These are phyloP conservation scores for Camelina neglecta DNA, from an alignment of 345 rosid species.

Conservation along the genomic window DNA sequence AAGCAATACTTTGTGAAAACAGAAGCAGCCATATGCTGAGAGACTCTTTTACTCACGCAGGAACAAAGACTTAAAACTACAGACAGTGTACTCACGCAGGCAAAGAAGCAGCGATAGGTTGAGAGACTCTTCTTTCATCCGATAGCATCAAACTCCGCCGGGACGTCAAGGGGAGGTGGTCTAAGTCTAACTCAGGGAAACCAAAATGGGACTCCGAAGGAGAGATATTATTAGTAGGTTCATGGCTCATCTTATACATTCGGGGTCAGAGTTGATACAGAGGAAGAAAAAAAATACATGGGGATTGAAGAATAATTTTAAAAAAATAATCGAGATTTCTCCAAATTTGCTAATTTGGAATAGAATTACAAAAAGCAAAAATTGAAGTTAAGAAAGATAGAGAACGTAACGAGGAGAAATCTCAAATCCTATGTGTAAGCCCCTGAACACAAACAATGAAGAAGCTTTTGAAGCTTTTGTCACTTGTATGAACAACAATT, in stretches of 20 bases:
- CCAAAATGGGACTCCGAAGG: neutral
- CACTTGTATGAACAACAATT: neutral
- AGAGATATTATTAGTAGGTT: conserved; percentile 32
- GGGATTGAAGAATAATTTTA: neutral
- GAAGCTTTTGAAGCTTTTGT: no score
- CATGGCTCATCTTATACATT: conserved; percentile 39
- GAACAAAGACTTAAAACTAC: neutral
- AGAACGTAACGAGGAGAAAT: conserved; percentile 22
- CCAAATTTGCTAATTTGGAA: neutral
- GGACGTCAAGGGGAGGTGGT: conserved; percentile 36
- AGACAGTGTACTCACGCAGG: conserved; percentile 34
- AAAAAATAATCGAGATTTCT: neutral
- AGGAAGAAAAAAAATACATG: neutral
- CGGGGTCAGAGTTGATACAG: conserved; percentile 9
- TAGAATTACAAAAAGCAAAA: neutral
- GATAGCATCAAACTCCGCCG: conserved; percentile 35
- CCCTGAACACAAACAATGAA: conserved; percentile 9
- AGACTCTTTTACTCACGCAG: no score
- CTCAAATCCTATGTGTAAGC: conserved; percentile 1
- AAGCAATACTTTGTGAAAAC: neutral
- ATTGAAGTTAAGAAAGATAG: neutral
- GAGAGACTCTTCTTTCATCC: conserved; percentile 20
- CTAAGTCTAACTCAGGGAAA: conserved; percentile 34
- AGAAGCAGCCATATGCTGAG: neutral
- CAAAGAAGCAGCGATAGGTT: conserved; percentile 21